phyloP scores from a whole-genome alignment of 1,284 basidiomycete genomes.

The Naganishia sp. region DNA sequence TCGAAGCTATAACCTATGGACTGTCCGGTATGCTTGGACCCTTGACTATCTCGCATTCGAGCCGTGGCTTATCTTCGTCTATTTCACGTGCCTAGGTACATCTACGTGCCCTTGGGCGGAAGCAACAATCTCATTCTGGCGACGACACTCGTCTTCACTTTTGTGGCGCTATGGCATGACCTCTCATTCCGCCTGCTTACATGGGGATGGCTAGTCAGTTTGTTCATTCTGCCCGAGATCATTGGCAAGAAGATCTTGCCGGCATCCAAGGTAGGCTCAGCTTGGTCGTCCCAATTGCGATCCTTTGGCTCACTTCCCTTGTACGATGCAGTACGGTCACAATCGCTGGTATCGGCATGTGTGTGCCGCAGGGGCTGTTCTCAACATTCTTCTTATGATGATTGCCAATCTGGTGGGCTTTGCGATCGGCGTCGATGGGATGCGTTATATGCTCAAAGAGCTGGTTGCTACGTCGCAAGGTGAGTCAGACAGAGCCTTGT shows the following conservation, averaged over 20 bases:
- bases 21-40: conserved; percentile 65
- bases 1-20: conserved; percentile 93
- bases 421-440: conserved; percentile 84
- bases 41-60: conserved; percentile 17
- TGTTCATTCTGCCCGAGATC: conserved; percentile 90
- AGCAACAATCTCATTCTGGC: conserved; percentile 63
- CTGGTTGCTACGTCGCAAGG: conserved; percentile 70
- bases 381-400: conserved; percentile 90
- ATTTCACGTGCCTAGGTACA: conserved; percentile 65
- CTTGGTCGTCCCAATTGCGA: background rate
- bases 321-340: conserved; percentile 62
- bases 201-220: conserved; percentile 94
- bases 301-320: conserved; percentile 7
- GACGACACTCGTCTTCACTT: conserved; percentile 84
- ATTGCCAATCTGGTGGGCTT: conserved; percentile 93
- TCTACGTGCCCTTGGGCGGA: conserved; percentile 92
- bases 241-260: conserved; percentile 65
- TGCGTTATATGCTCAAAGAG: conserved; percentile 67
- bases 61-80: background rate
- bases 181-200: conserved; percentile 81
- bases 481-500: conserved; percentile 41
- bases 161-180: conserved; percentile 99
- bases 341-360: conserved; percentile 81
- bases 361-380: conserved; percentile 77
- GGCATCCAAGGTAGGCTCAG: conserved; percentile 61